A percentile compares a stretch with the other conserved stretches of the same genome.
Conservation (phyloP, 225 moss, liverwort and hornwort genomes). For the Marchantia polymorpha region DNA sequence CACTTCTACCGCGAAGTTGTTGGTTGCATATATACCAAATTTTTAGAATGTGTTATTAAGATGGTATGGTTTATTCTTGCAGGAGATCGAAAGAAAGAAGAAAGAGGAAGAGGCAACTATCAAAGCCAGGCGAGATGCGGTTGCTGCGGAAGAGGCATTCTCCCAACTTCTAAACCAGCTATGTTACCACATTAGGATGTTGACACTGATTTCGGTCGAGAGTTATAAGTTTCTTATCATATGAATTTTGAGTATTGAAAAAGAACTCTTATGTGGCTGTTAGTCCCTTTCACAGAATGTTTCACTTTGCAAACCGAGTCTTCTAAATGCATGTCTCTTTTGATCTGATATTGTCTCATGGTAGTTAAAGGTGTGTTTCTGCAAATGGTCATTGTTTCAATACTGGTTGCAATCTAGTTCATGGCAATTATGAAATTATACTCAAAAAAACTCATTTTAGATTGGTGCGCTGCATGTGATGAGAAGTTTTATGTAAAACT, state of each 20-base stretch:
- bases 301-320: not conserved
- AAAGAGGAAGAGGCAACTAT: constrained; percentile 56
- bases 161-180: not conserved
- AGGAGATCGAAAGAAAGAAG: constrained; percentile 48
- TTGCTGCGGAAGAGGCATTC: constrained; percentile 51
- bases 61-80: not conserved
- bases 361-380: no score
- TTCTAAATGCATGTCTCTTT: not conserved
- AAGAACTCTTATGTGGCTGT: not conserved
- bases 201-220: no score
- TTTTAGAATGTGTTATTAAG: not conserved
- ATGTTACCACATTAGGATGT: not conserved
- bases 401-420: no score
- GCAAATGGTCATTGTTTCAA: no score
- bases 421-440: no score
- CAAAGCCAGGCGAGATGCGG: constrained; percentile 56
- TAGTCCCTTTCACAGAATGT: not conserved
- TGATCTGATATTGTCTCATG: not conserved
- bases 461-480: no score
- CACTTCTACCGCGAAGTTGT: no score
- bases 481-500: no score
- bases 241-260: not conserved
- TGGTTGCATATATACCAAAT: no score
- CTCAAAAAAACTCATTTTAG: no score
- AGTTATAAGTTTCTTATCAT: not conserved